These are phyloP conservation scores for Sclerotinia sclerotiorum DNA, from an alignment of 2,329 filamentous ascomycete species.

Conservation along the genomic window DNA sequence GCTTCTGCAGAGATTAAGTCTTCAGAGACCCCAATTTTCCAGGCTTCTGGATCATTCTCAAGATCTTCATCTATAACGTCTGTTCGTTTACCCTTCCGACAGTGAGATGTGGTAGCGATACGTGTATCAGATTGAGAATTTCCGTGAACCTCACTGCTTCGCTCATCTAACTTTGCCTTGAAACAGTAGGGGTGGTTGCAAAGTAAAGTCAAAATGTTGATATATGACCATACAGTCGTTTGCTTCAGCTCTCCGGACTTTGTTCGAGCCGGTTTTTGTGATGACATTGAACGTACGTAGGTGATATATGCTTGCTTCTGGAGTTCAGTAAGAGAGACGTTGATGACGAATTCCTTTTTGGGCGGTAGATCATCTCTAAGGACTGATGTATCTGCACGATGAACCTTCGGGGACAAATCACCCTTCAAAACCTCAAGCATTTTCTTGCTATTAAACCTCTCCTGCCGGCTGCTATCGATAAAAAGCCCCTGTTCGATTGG, in stretches of 20 bases:
- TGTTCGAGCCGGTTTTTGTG: conserved; percentile 29
- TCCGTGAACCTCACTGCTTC: conserved; percentile 37
- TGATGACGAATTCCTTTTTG: conserved; percentile 82
- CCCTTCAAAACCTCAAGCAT: conserved; percentile 69
- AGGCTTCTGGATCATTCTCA: conserved; percentile 34
- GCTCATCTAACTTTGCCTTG: conserved; percentile 48
- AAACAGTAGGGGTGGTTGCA: conserved; percentile 56
- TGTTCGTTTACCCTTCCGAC: background rate
- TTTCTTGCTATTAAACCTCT: conserved; percentile 62
- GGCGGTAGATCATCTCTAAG: conserved; percentile 66
- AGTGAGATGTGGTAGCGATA: background rate
- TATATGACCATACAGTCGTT: conserved; percentile 53
- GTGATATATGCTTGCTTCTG: conserved; percentile 63
- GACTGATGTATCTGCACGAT: conserved; percentile 69
- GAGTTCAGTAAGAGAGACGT: conserved; percentile 63
- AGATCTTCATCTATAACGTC: conserved; percentile 17
- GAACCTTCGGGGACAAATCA: conserved; percentile 74
- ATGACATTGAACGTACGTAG: conserved; percentile 47
- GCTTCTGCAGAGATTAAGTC: conserved; percentile 30
- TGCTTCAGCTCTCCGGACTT: conserved; percentile 42
- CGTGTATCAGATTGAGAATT: conserved; percentile 13
- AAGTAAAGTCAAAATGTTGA: conserved; percentile 52
- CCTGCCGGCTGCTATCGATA: conserved; percentile 55
- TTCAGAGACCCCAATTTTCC: conserved; percentile 36
- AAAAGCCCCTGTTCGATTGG: conserved; percentile 74